phyloP scores from a whole-genome alignment of 352 stramenopile genomes.

The Achlya hypogyna region DNA sequence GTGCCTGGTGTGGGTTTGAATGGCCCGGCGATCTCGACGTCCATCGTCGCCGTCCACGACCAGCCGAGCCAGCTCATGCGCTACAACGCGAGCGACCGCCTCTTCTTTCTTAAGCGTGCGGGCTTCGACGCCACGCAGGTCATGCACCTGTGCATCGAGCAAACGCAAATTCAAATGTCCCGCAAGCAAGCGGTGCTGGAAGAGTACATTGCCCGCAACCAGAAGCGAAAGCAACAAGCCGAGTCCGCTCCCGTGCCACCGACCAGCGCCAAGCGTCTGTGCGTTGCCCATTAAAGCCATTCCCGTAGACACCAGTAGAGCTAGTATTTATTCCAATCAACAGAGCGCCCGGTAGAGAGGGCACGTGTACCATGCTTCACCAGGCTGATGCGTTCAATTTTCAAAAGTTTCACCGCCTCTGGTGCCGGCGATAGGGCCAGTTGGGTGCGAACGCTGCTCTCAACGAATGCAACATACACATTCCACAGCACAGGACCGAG shows the following conservation, averaged over 20 bases:
- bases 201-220: neutral
- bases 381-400: too few relatives aligned
- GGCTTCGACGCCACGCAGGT: neutral
- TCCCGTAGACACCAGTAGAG: neutral
- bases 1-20: constrained; percentile 8
- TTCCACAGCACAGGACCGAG: too few relatives aligned
- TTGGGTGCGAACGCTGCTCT: too few relatives aligned
- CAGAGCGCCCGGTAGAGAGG: too few relatives aligned
- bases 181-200: neutral
- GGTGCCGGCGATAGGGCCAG: too few relatives aligned
- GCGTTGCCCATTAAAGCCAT: neutral
- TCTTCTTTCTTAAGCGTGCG: constrained; percentile 17
- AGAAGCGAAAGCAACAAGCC: neutral
- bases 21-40: neutral
- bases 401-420: too few relatives aligned
- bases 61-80: neutral
- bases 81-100: constrained; percentile 8
- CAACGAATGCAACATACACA: too few relatives aligned
- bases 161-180: constrained; percentile 12
- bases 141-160: constrained; percentile 8
- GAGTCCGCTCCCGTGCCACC: neutral
- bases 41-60: neutral
- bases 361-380: too few relatives aligned
- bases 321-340: constrained; percentile 1
- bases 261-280: neutral